phyloP scores from a whole-genome alignment of 768 basidiomycete species.

The Cystoderma amianthinum region DNA sequence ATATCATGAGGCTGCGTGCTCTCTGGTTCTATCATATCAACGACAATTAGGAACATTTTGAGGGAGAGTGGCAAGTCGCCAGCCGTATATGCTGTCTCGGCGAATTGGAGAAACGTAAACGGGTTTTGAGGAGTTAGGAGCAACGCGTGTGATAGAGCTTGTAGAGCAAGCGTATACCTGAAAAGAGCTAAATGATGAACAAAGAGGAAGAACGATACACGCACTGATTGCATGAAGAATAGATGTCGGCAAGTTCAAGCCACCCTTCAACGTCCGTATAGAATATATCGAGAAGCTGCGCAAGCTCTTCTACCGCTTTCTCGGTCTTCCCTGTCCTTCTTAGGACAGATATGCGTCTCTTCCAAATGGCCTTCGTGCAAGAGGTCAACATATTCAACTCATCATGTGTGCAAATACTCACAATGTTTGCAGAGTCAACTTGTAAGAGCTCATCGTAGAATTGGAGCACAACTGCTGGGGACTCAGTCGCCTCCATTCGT shows the following conservation, averaged over 20 bases:
- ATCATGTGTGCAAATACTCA: conserved; percentile 26
- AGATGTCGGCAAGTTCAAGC: conserved; percentile 80
- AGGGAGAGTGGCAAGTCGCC: conserved; percentile 70
- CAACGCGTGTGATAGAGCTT: conserved; percentile 76
- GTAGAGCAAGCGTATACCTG: conserved; percentile 69
- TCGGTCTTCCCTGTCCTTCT: conserved; percentile 56
- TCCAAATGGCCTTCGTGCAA: conserved; percentile 55
- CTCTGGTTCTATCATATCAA: conserved; percentile 71
- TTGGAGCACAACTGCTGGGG: conserved; percentile 46
- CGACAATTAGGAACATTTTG: conserved; percentile 70
- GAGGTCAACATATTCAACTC: not conserved
- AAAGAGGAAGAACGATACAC: conserved; percentile 16
- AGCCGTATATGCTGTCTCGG: conserved; percentile 82
- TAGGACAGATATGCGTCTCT: conserved; percentile 73
- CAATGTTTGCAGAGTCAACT: conserved; percentile 63
- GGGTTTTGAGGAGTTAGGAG: conserved; percentile 84
- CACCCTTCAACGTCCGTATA: conserved; percentile 87
- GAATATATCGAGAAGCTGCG: conserved; percentile 74
- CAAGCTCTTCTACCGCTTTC: conserved; percentile 64
- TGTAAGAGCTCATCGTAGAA: conserved; percentile 64
- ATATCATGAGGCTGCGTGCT: conserved; percentile 31
- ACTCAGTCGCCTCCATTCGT: conserved; percentile 63
- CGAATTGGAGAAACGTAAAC: conserved; percentile 75
- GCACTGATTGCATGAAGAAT: conserved; percentile 68
- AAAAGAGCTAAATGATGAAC: not conserved